These are phyloP conservation scores for Uronychia binucleata DNA, from an alignment of 73 alveolate species.

Conservation along the genomic window DNA sequence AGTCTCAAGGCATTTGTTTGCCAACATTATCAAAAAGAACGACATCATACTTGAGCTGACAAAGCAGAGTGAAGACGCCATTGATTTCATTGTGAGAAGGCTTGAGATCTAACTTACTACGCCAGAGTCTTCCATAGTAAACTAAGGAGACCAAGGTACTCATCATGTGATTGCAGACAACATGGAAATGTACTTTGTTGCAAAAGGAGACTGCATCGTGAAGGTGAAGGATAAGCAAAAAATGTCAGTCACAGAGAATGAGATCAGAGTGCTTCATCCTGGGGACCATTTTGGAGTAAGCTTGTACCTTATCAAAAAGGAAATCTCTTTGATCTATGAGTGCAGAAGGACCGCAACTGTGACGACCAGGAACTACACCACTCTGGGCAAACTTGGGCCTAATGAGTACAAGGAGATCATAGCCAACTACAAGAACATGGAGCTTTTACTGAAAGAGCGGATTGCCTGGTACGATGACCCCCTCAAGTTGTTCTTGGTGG, in stretches of 20 bases:
- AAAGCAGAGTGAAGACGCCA: not conserved
- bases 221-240: slow-evolving; percentile 12
- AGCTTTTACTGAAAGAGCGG: slow-evolving; percentile 11
- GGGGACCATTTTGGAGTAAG: slow-evolving; percentile 59
- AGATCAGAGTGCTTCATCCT: slow-evolving; percentile 20
- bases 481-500: slow-evolving; percentile 21
- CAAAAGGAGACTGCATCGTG: slow-evolving; percentile 39
- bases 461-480: slow-evolving; percentile 32
- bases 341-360: slow-evolving; percentile 47
- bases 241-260: slow-evolving; percentile 11
- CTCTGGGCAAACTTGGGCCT: slow-evolving; percentile 19
- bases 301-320: slow-evolving; percentile 1
- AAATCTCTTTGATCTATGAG: slow-evolving; percentile 17
- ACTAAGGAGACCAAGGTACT: slow-evolving; percentile 14
- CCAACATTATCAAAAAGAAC: slow-evolving; percentile 14
- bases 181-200: slow-evolving; percentile 36
- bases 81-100: slow-evolving; percentile 10
- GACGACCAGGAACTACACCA: slow-evolving; percentile 36
- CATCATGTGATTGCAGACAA: too few relatives aligned
- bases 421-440: not conserved
- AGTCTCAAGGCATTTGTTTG: slow-evolving; percentile 16
- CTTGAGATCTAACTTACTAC: slow-evolving; percentile 23
- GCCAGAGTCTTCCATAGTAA: slow-evolving; percentile 28
- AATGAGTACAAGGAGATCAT: slow-evolving; percentile 6
- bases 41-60: slow-evolving; percentile 7